Evolutionary conservation across 805 yeast genomes (phyloP).

Genomic region (Wickerhamiella domercqiae): DNA sequence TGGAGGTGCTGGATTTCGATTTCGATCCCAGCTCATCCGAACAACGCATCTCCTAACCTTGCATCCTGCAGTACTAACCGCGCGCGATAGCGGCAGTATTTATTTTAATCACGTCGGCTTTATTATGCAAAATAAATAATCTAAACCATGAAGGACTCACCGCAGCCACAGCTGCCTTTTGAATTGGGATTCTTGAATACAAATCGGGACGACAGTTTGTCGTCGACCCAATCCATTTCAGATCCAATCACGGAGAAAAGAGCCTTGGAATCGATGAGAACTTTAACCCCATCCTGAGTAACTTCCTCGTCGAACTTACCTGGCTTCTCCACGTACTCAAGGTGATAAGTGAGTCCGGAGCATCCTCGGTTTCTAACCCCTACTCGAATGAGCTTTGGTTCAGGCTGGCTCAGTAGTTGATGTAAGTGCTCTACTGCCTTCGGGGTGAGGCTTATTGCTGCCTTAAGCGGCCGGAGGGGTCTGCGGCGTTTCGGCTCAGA

Average conservation of each 20-base stretch:
- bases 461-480: slow-evolving; percentile 71
- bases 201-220: slow-evolving; percentile 73
- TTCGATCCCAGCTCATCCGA: slow-evolving; percentile 20
- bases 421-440: slow-evolving; percentile 61
- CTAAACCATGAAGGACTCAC: slow-evolving; percentile 94
- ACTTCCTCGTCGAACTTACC: slow-evolving; percentile 93
- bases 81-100: too few species aligned
- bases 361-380: slow-evolving; percentile 96
- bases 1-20: slow-evolving; percentile 77
- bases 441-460: slow-evolving; percentile 67
- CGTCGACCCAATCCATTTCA: slow-evolving; percentile 98
- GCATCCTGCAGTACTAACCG: not conserved
- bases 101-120: too few species aligned
- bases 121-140: not conserved
- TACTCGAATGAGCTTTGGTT: slow-evolving; percentile 76
- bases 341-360: slow-evolving; percentile 81
- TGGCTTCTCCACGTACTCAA: slow-evolving; percentile 78
- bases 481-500: slow-evolving; percentile 29
- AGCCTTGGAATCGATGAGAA: slow-evolving; percentile 89
- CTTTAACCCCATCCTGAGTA: slow-evolving; percentile 82
- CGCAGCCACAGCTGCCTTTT: slow-evolving; percentile 97
- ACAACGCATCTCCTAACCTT: slow-evolving; percentile 1
- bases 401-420: slow-evolving; percentile 58
- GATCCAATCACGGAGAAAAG: slow-evolving; percentile 89
- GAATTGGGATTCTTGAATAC: slow-evolving; percentile 92